These are phyloP conservation scores for Pleurotus eryngii DNA, from an alignment of 768 basidiomycete species.

Conservation along the genomic window DNA sequence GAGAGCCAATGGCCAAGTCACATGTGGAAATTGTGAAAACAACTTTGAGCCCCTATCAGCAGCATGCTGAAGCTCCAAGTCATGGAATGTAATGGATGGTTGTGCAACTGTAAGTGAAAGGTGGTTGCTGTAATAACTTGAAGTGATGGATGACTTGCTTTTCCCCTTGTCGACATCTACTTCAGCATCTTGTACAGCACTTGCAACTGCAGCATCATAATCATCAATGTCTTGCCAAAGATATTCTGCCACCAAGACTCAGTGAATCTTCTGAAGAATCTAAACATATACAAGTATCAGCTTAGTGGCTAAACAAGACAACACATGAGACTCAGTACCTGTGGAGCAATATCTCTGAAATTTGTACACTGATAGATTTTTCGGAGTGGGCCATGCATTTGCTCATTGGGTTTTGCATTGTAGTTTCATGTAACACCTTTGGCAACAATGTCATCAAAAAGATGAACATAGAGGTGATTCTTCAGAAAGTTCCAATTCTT, in stretches of 20 bases:
- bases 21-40: conserved; percentile 10
- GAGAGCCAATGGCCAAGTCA: neutral
- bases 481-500: conserved; percentile 35
- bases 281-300: neutral
- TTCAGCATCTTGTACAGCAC: neutral
- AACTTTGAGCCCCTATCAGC: neutral
- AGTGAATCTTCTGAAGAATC: conserved; percentile 18
- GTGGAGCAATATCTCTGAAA: conserved; percentile 27
- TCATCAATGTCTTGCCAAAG: neutral
- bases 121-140: neutral
- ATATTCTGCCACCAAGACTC: conserved; percentile 7
- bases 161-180: neutral
- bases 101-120: conserved; percentile 4
- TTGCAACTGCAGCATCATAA: neutral
- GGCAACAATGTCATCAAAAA: conserved; percentile 24
- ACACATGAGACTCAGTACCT: conserved; percentile 17
- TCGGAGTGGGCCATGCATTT: conserved; percentile 25
- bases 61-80: neutral
- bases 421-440: conserved; percentile 30
- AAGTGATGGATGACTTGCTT: neutral
- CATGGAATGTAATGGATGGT: neutral
- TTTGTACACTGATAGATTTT: conserved; percentile 27
- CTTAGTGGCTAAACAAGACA: neutral
- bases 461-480: conserved; percentile 27
- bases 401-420: conserved; percentile 29